Evolutionary conservation across 805 yeast genomes (phyloP).

Genomic region (Teunomyces barrocoloradensis): DNA sequence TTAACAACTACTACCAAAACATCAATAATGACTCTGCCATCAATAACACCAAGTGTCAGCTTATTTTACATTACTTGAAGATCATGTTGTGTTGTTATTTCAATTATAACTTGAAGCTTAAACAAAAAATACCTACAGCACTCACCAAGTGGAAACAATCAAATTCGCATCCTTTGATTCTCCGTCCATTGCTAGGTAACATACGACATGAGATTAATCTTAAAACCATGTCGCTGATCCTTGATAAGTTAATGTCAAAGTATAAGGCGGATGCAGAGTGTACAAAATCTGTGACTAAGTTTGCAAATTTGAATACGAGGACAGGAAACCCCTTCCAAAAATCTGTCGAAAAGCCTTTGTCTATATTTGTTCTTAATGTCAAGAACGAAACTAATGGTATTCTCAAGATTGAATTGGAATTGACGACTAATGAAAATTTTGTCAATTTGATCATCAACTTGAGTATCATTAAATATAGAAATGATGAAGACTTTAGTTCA

Average conservation of each 20-base stretch:
- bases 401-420: slow-evolving; percentile 26
- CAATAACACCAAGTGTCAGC: slow-evolving; percentile 48
- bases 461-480: slow-evolving; percentile 29
- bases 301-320: slow-evolving; percentile 20
- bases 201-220: slow-evolving; percentile 51
- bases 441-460: slow-evolving; percentile 38
- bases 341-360: slow-evolving; percentile 37
- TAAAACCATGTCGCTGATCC: slow-evolving; percentile 23
- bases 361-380: slow-evolving; percentile 25
- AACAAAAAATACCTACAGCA: slow-evolving; percentile 47
- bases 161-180: slow-evolving; percentile 44
- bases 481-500: slow-evolving; percentile 19
- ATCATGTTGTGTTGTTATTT: slow-evolving; percentile 62
- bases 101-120: slow-evolving; percentile 42
- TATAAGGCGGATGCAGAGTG: slow-evolving; percentile 11
- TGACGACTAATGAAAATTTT: slow-evolving; percentile 41
- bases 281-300: slow-evolving; percentile 17
- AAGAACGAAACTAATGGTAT: slow-evolving; percentile 16
- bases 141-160: slow-evolving; percentile 43
- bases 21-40: slow-evolving; percentile 28
- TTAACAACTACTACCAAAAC: slow-evolving; percentile 28
- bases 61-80: slow-evolving; percentile 52
- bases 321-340: slow-evolving; percentile 35
- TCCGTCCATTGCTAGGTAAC: slow-evolving; percentile 59
- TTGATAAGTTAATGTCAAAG: slow-evolving; percentile 20